A percentile compares a stretch with the other conserved stretches of the same genome.
These are phyloP conservation scores for Aspergillus novofumigatus DNA, from an alignment of 2,329 filamentous ascomycete genomes.

Conservation along the genomic window DNA sequence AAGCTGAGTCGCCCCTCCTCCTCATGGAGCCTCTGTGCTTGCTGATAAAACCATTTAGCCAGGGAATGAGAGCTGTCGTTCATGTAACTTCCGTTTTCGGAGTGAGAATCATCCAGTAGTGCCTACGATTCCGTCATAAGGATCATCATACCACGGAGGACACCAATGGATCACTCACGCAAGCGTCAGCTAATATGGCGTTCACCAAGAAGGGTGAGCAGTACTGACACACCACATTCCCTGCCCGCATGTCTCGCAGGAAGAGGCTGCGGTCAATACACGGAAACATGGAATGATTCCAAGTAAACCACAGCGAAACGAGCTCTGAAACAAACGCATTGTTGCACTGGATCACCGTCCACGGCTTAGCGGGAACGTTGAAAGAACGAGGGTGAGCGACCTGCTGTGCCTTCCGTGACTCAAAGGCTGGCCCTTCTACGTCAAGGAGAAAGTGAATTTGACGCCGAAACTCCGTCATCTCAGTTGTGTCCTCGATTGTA, in stretches of 20 bases:
- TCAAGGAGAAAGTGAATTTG: neutral
- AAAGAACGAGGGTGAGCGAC: conserved; percentile 5
- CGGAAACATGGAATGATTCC: conserved; percentile 15
- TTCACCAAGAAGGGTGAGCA: conserved; percentile 28
- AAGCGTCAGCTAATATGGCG: conserved; percentile 18
- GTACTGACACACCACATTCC: conserved; percentile 15
- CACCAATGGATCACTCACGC: conserved; percentile 9
- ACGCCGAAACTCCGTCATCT: conserved; percentile 1
- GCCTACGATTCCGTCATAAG: conserved; percentile 12
- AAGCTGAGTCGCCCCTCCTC: conserved; percentile 21
- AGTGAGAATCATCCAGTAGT: conserved; percentile 8
- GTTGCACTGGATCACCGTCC: conserved; percentile 15
- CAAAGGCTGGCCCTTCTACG: neutral
- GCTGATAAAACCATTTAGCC: conserved; percentile 21
- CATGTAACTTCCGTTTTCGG: neutral
- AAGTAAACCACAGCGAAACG: conserved; percentile 17
- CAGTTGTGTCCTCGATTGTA: neutral
- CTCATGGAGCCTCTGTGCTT: conserved; percentile 21
- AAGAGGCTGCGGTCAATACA: conserved; percentile 24
- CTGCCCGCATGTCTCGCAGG: conserved; percentile 23
- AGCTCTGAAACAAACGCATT: conserved; percentile 20
- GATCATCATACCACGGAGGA: conserved; percentile 14
- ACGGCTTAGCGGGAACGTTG: conserved; percentile 16
- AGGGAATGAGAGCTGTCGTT: neutral
- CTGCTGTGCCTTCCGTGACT: neutral